Evolutionary conservation across 2,329 filamentous ascomycete species (phyloP).

Genomic region (Thelonectria olida): DNA sequence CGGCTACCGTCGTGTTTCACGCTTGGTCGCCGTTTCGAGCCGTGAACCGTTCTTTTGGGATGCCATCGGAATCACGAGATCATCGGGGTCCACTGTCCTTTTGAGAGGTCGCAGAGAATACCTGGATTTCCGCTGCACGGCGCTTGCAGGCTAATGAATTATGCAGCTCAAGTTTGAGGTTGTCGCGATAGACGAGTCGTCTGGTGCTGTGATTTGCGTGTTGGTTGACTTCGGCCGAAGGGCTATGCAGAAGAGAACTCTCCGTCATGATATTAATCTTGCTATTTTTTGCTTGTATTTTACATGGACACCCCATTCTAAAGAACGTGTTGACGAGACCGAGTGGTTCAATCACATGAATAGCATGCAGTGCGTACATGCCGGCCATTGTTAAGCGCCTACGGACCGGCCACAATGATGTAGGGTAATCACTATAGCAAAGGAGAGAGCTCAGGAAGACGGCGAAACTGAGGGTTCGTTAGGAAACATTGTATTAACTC

Average conservation of each 20-base stretch:
- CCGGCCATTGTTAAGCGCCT: neutral
- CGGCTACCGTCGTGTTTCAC: neutral
- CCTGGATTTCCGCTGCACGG: neutral
- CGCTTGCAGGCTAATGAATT: neutral
- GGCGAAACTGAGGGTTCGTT: too few species aligned
- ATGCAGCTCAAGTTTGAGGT: neutral
- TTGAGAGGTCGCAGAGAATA: neutral
- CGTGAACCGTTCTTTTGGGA: constrained; percentile 5
- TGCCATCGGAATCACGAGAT: neutral
- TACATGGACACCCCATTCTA: neutral
- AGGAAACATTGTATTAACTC: too few species aligned
- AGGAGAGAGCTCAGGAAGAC: too few species aligned
- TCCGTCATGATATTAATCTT: neutral
- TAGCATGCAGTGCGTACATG: neutral
- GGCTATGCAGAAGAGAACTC: neutral
- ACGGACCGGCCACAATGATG: neutral
- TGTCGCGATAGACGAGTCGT: neutral
- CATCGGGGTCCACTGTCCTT: neutral
- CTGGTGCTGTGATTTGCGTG: neutral
- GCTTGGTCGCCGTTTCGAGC: constrained; percentile 7
- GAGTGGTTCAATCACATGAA: neutral
- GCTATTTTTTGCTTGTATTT: neutral
- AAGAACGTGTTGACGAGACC: neutral
- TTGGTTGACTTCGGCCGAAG: neutral
- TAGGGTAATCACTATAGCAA: too few species aligned